Conservation (phyloP, 1,139 yeast genomes). For the Scheffersomyces segobiensis region DNA sequence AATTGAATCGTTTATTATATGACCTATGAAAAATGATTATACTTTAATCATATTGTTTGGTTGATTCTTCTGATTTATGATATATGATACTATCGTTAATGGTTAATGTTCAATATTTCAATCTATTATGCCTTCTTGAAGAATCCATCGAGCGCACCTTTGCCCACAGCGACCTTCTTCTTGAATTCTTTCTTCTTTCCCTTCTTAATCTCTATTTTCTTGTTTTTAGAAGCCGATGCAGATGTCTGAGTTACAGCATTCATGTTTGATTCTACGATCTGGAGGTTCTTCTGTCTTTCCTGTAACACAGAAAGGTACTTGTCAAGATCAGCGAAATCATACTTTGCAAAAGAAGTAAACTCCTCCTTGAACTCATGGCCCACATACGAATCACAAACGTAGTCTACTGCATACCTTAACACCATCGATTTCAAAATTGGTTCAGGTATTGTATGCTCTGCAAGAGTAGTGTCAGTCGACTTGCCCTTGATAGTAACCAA, state of each 20-base stretch:
- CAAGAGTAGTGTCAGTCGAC: constrained; percentile 21
- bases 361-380: constrained; percentile 15
- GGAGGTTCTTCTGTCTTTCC: constrained; percentile 26
- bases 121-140: constrained; percentile 38
- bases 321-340: constrained; percentile 32
- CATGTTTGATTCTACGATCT: constrained; percentile 39
- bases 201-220: constrained; percentile 13
- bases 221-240: constrained; percentile 15
- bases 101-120: not conserved
- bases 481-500: constrained; percentile 14
- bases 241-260: constrained; percentile 21
- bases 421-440: constrained; percentile 26
- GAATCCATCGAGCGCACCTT: constrained; percentile 65
- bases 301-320: constrained; percentile 28
- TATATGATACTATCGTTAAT: not conserved
- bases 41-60: not conserved
- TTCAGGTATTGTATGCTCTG: constrained; percentile 23
- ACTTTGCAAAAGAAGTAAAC: constrained; percentile 11
- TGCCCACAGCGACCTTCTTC: constrained; percentile 50
- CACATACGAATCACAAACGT: constrained; percentile 30
- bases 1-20: not conserved
- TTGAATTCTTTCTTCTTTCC: constrained; percentile 17
- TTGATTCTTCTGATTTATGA: not conserved
- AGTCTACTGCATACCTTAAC: constrained; percentile 27
- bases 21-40: not conserved